These are phyloP conservation scores for Aspergillus sclerotiicarbonarius DNA, from an alignment of 495 filamentous ascomycete genomes.

Conservation along the genomic window DNA sequence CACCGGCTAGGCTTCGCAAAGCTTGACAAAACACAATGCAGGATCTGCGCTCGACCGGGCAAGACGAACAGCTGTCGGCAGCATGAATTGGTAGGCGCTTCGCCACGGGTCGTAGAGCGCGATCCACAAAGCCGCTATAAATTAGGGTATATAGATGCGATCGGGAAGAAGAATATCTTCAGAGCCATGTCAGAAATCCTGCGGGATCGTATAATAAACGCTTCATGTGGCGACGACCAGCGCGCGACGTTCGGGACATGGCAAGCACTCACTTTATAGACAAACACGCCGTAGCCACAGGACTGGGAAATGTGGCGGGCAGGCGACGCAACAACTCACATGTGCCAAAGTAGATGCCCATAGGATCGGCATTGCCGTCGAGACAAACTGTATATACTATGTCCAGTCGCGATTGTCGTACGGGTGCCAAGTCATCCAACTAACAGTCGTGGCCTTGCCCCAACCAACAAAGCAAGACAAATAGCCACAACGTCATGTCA, in stretches of 20 bases:
- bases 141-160: conserved; percentile 3
- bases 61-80: neutral
- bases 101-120: neutral
- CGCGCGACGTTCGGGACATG: neutral
- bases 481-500: no score
- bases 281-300: neutral
- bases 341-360: neutral
- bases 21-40: conserved; percentile 6
- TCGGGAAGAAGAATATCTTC: neutral
- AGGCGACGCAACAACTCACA: neutral
- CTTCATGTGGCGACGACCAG: neutral
- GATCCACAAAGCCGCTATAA: neutral
- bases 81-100: neutral
- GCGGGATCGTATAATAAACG: neutral
- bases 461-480: no score
- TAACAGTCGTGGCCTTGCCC: no score
- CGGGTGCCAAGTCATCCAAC: no score
- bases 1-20: conserved; percentile 9
- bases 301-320: neutral
- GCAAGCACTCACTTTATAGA: neutral
- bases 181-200: neutral
- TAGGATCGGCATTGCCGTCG: neutral
- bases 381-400: neutral
- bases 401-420: no score
- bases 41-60: neutral